Evolutionary conservation across 2,329 filamentous ascomycete species (phyloP), one percentile per base, ranked within the genome.

Genomic region (Penicillium expansum): DNA sequence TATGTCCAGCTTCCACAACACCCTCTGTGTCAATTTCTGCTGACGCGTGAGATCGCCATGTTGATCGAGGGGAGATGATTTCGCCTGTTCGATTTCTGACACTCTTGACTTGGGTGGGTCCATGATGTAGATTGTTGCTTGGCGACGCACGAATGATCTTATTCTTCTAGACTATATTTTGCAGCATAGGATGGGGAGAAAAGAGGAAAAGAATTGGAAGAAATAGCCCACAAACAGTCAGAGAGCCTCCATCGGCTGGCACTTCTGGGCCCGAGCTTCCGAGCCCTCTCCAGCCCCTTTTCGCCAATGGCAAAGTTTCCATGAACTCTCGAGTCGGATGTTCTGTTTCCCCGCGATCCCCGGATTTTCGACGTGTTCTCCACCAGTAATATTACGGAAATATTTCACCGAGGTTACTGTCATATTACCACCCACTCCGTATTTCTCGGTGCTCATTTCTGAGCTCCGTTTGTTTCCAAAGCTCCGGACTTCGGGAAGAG

Each of bases 1-100:
- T 20, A 55, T 57, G 45, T 67, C 64, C 16, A 67, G 32, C 69
- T 84, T 85, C 65, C 77, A 77, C 18, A 86, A 68, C 27, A 85
- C 68, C 45, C 68, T 75, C 30, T 76, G 73, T 18, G 76, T 77
- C 58, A 81, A 61, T 44, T 61, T 64, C 35, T 67, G 56, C 43
- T 65, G 65, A 6, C 64, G 55, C 13, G 47, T 55, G 16, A 57
- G 18, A 33, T 64, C 61, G 4, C 57, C 59, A 37, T 64, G 48
- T 29, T 43, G 57, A 52, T 59, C 52, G 14, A 62, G 41, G 24
- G 59, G 45, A 33, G 48, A 41, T 8, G 56, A 55, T 41, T 65
- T 63, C 10, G 56, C 48, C 38, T 68, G 60, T 42, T 71, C 69
- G 20, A 66, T 16, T 37, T 67, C 62, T 45, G 66, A 54, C 5